Conservation (phyloP, 169 alveolate species). For the Babesia gibsoni region DNA sequence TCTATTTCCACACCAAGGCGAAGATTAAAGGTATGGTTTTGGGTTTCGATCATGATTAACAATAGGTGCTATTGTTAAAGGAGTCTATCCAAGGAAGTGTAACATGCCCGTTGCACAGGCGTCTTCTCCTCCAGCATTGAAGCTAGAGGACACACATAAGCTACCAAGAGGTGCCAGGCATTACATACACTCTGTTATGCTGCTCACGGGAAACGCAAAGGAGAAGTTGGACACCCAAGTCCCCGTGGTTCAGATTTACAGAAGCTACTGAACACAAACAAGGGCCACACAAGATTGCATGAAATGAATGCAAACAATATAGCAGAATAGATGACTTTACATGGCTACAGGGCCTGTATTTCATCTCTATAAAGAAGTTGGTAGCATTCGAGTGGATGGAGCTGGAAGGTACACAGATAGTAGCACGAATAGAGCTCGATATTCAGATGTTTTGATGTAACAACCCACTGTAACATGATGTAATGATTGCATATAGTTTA, state of each 20-base stretch:
- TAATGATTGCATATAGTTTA: no score
- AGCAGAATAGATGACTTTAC: no score
- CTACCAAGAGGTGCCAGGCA: neutral
- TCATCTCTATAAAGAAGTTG: no score
- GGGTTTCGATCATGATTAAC: neutral
- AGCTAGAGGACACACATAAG: neutral
- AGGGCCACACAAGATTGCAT: no score
- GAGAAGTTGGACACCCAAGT: neutral
- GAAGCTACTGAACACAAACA: no score
- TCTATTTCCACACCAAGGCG: slow-evolving; percentile 4
- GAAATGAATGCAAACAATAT: no score
- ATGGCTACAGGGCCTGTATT: no score
- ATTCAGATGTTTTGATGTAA: no score
- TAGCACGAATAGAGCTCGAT: no score
- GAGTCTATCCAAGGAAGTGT: neutral
- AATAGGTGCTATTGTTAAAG: slow-evolving; percentile 3
- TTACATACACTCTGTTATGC: neutral
- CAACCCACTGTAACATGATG: no score
- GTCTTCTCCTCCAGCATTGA: neutral
- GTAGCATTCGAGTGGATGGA: no score
- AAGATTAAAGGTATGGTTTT: neutral
- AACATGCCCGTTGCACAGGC: neutral
- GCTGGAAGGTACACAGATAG: no score
- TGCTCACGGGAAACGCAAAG: neutral
- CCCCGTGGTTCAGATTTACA: slow-evolving; percentile 13